phyloP scores from a whole-genome alignment of 371 early-diverging fungal genomes.

The Catenaria anguillulae region DNA sequence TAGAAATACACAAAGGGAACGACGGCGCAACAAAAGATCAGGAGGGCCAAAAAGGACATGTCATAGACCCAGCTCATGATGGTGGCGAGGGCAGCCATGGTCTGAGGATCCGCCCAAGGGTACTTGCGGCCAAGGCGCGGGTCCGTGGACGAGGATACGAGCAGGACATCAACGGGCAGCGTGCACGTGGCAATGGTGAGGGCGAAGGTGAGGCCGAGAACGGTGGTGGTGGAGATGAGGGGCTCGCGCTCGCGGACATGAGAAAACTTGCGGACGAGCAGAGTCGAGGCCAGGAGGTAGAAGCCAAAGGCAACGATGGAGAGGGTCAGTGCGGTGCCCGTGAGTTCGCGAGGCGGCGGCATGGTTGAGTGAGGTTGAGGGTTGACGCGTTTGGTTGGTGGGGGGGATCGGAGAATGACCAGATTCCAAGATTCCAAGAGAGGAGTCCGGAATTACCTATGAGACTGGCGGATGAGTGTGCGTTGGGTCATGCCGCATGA shows the following conservation, averaged over 20 bases:
- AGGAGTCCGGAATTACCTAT: too few relatives aligned
- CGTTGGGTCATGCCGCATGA: too few relatives aligned
- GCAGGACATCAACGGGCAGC: constrained; percentile 47
- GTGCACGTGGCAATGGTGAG: background rate
- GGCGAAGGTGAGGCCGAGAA: background rate
- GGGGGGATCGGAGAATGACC: too few relatives aligned
- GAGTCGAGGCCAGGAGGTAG: background rate
- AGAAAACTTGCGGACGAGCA: background rate
- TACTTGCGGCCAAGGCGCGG: constrained; percentile 36
- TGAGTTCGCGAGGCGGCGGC: background rate
- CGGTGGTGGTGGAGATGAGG: background rate
- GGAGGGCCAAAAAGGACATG: constrained; percentile 35
- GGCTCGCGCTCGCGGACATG: background rate
- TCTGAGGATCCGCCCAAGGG: constrained; percentile 44
- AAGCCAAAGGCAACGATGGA: background rate
- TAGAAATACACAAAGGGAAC: constrained; percentile 51
- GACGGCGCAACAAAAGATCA: constrained; percentile 32
- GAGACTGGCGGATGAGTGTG: too few relatives aligned
- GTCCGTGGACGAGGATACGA: constrained; percentile 48
- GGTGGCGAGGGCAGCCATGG: constrained; percentile 26
- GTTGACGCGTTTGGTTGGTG: too few relatives aligned
- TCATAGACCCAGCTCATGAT: constrained; percentile 36
- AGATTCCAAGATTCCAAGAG: too few relatives aligned
- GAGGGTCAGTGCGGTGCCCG: background rate
- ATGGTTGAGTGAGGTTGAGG: background rate